Evolutionary conservation across 2,329 filamentous ascomycete species (phyloP), one percentile per base, ranked within the genome.

Genomic region (Pseudogymnoascus verrucosus): DNA sequence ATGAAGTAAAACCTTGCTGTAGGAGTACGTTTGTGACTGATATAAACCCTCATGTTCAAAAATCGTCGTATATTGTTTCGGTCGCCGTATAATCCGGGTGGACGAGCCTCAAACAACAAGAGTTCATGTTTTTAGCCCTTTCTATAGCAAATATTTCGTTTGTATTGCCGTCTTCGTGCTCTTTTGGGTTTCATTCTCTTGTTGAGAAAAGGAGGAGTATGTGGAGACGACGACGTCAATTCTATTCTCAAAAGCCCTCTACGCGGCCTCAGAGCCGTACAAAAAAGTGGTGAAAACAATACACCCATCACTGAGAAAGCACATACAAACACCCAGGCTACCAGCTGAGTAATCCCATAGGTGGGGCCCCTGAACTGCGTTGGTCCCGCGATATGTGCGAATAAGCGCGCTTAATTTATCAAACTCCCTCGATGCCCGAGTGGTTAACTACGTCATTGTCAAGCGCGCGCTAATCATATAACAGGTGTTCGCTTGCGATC

Each of bases 371-470:
- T 34, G 4, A 57, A 12, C 47, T 12, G n/a, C n/a, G 26, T 12
- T 16, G 26, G 11, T 12, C 11, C 26, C 47, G 26, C n/a, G 8
- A n/a, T 57, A 16, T 57, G 12, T n/a, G 26, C 5, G 26, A 57
- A 57, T 19, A 57, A n/a, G 47, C 47, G 47, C 47, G 47, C 47
- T 19, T 57, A 57, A 1, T 6, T 7, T 57, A 57, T 19, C 26
- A 57, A 57, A 34, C 19, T 12, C 7, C 11, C 10, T 4, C 3
- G 26, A 31, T 57, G 47, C 47, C 26, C 47, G 47, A 57, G 26
- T 57, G 28, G 47, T 57, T 57, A 57, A 51, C 47, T 57, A 57
- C 47, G 47, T 57, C 47, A 57, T 57, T 34, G 47, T 57, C 47
- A 57, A 34, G 47, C 47, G 47, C 47, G 47, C 47, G 47, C 47